These are phyloP conservation scores for Didymella sp. DNA, from an alignment of 2,329 filamentous ascomycete species.

Conservation along the genomic window DNA sequence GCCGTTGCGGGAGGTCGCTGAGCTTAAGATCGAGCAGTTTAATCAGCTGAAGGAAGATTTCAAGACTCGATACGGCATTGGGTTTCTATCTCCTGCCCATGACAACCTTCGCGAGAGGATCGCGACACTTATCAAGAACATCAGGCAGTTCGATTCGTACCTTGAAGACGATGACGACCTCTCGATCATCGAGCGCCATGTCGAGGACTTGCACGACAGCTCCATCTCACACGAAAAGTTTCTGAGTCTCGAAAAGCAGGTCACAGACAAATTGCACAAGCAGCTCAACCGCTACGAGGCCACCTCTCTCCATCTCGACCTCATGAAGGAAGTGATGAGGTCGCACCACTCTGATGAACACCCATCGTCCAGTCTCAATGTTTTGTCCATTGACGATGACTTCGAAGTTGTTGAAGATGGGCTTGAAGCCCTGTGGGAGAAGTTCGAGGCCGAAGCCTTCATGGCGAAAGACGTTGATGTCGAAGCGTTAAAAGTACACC, in stretches of 20 bases:
- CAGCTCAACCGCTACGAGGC: slow-evolving; percentile 63
- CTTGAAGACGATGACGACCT: slow-evolving; percentile 45
- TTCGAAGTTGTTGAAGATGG: slow-evolving; percentile 61
- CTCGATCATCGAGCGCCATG: slow-evolving; percentile 58
- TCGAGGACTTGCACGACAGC: slow-evolving; percentile 61
- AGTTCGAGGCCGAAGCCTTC: slow-evolving; percentile 36
- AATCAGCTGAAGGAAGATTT: slow-evolving; percentile 60
- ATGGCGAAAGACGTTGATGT: slow-evolving; percentile 24
- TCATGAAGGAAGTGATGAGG: slow-evolving; percentile 52
- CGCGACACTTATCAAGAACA: slow-evolving; percentile 46
- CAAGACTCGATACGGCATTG: slow-evolving; percentile 53
- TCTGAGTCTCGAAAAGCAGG: slow-evolving; percentile 55
- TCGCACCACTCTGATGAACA: slow-evolving; percentile 39
- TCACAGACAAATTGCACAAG: slow-evolving; percentile 58
- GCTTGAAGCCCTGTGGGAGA: slow-evolving; percentile 60
- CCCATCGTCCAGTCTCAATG: slow-evolving; percentile 24
- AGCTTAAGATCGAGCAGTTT: slow-evolving; percentile 63
- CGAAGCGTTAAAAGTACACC: slow-evolving; percentile 31
- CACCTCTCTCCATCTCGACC: slow-evolving; percentile 62
- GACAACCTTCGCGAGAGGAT: slow-evolving; percentile 37
- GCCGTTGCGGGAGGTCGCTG: slow-evolving; percentile 29
- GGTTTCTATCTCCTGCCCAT: slow-evolving; percentile 33
- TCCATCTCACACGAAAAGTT: slow-evolving; percentile 59
- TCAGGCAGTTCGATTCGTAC: slow-evolving; percentile 46
- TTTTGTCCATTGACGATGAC: slow-evolving; percentile 40